A percentile compares a stretch with the other conserved stretches of the same genome.
These are phyloP conservation scores for Eucalyptus sideroxylon DNA, from an alignment of 345 rosid species.

Conservation along the genomic window DNA sequence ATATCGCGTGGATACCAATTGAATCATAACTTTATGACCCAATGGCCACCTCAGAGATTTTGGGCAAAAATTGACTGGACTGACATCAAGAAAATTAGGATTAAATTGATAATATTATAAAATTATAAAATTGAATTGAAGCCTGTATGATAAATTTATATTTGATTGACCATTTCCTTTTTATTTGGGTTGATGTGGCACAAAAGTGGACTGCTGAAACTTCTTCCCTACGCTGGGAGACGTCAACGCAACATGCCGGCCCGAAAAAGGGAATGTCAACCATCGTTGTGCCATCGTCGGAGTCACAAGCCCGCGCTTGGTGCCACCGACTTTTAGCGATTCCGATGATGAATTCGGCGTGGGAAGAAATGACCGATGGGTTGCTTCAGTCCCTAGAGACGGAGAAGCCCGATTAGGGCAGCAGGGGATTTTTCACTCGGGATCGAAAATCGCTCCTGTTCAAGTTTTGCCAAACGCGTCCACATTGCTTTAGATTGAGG, in stretches of 20 bases:
- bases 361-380: neutral
- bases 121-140: neutral
- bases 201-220: neutral
- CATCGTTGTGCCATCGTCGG: neutral
- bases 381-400: neutral
- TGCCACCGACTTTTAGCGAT: neutral
- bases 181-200: neutral
- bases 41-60: rapidly evolving
- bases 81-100: neutral
- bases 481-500: neutral
- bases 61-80: rapidly evolving
- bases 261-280: neutral
- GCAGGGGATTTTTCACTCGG: neutral
- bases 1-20: too few relatives aligned
- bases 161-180: neutral
- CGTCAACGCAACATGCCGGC: neutral
- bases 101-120: neutral
- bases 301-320: neutral
- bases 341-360: too few relatives aligned
- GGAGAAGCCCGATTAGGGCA: neutral
- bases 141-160: too few relatives aligned
- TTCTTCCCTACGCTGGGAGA: neutral
- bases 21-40: too few relatives aligned
- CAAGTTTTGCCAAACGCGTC: neutral
- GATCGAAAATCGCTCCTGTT: neutral